Conservation (phyloP, 495 filamentous ascomycete species). For the Corynascus novoguineensis region DNA sequence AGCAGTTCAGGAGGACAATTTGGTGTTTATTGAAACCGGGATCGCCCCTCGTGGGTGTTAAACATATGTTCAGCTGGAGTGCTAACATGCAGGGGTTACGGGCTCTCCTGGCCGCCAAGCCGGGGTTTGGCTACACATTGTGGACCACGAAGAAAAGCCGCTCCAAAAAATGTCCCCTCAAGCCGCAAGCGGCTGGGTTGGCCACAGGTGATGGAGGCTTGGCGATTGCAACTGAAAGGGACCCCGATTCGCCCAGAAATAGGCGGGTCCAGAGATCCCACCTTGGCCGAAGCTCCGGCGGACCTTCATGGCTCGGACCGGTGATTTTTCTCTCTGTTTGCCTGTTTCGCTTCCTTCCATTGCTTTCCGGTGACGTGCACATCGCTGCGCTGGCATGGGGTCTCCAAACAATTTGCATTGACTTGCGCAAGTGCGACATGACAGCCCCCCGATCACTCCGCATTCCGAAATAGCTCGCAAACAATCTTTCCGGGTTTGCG, state of each 20-base stretch:
- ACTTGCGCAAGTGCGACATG: conserved; percentile 22
- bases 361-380: conserved; percentile 13
- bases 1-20: too few relatives aligned
- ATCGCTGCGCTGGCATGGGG: conserved; percentile 15
- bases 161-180: not conserved
- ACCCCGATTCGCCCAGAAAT: conserved; percentile 17
- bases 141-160: conserved; percentile 12
- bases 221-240: conserved; percentile 18
- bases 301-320: conserved; percentile 15
- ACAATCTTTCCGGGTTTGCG: not conserved
- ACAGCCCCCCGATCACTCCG: conserved; percentile 8
- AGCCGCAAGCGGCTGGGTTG: conserved; percentile 1
- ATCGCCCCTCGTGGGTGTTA: too few relatives aligned
- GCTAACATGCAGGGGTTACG: not conserved
- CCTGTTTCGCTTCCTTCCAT: not conserved
- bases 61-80: not conserved
- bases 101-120: not conserved
- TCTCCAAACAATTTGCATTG: conserved; percentile 5
- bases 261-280: conserved; percentile 5
- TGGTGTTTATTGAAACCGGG: too few relatives aligned
- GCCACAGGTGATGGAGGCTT: conserved; percentile 6
- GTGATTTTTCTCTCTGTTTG: conserved; percentile 15
- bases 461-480: conserved; percentile 17
- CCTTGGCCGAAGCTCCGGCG: conserved; percentile 3
- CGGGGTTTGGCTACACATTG: not conserved